phyloP scores from a whole-genome alignment of 2,329 filamentous ascomycete genomes.

The Penicillium rolfsii region DNA sequence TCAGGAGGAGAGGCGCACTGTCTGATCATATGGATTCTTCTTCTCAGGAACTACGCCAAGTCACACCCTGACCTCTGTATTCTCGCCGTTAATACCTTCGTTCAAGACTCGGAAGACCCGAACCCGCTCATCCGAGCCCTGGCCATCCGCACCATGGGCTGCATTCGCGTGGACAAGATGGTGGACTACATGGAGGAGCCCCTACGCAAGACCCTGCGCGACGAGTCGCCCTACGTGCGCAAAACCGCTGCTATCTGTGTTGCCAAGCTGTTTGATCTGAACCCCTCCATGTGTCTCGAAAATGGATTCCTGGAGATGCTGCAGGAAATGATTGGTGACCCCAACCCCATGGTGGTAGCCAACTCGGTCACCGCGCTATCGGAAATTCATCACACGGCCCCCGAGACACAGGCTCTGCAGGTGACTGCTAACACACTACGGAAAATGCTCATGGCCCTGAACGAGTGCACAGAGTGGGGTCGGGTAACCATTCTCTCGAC shows the following conservation, averaged over 20 bases:
- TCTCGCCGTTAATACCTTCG: constrained; percentile 97
- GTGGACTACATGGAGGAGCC: constrained; percentile 99
- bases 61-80: constrained; percentile 98
- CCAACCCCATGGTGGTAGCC: constrained; percentile 98
- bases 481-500: constrained; percentile 90
- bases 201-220: constrained; percentile 88
- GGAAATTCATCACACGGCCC: constrained; percentile 87
- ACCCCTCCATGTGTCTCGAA: constrained; percentile 88
- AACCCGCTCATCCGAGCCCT: constrained; percentile 94
- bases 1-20: constrained; percentile 5
- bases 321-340: constrained; percentile 94
- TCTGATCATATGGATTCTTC: constrained; percentile 25
- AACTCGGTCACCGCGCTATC: constrained; percentile 93
- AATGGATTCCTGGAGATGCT: constrained; percentile 93
- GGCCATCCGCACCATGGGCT: constrained; percentile 97
- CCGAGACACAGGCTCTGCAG: constrained; percentile 83
- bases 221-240: constrained; percentile 97
- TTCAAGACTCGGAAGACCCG: constrained; percentile 97
- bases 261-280: constrained; percentile 95
- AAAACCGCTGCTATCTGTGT: constrained; percentile 98
- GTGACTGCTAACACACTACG: constrained; percentile 83
- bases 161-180: constrained; percentile 98
- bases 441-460: constrained; percentile 94
- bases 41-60: constrained; percentile 92
- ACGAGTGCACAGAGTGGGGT: constrained; percentile 98